Evolutionary conservation across 2,329 filamentous ascomycete species (phyloP).

Genomic region (Thielaviopsis musarum): DNA sequence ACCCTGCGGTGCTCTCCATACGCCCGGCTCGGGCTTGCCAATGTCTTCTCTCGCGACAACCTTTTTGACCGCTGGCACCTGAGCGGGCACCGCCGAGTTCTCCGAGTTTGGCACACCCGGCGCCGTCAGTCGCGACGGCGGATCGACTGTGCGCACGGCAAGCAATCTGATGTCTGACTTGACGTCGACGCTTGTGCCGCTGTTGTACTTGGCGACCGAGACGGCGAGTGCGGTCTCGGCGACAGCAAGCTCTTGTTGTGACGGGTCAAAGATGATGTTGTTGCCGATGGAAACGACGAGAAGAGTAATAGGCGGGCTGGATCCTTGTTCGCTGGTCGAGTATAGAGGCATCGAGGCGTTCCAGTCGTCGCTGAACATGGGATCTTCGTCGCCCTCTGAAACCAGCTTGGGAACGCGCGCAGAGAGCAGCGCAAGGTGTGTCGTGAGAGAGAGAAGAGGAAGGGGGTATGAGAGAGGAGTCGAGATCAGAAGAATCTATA

Average conservation of each 20-base stretch:
- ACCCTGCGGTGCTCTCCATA: conserved; percentile 75
- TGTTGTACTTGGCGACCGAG: conserved; percentile 43
- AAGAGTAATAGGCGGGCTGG: conserved; percentile 70
- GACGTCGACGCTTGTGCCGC: neutral
- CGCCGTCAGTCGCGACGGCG: conserved; percentile 55
- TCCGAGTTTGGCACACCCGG: conserved; percentile 50
- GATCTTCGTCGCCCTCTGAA: conserved; percentile 86
- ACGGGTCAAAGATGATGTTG: conserved; percentile 89
- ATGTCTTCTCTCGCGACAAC: conserved; percentile 23
- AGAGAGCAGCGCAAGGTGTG: conserved; percentile 79
- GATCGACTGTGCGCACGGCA: conserved; percentile 56
- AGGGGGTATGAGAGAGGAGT: conserved; percentile 84
- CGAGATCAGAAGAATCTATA: conserved; percentile 79
- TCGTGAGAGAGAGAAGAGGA: conserved; percentile 79
- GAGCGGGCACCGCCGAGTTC: conserved; percentile 35
- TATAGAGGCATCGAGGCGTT: conserved; percentile 67
- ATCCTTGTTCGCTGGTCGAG: conserved; percentile 23
- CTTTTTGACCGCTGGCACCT: conserved; percentile 20
- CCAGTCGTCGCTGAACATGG: conserved; percentile 97
- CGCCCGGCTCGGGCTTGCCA: conserved; percentile 37
- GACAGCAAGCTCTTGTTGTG: conserved; percentile 78
- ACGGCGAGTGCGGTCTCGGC: conserved; percentile 80
- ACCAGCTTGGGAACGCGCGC: conserved; percentile 71
- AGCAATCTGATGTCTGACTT: conserved; percentile 39
- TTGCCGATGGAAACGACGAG: conserved; percentile 73